Percentiles rank a stretch among this genome's conserved stretches.
Evolutionary conservation across 208 protist species (phyloP).

Genomic region (Tritrichomonas foetus): DNA sequence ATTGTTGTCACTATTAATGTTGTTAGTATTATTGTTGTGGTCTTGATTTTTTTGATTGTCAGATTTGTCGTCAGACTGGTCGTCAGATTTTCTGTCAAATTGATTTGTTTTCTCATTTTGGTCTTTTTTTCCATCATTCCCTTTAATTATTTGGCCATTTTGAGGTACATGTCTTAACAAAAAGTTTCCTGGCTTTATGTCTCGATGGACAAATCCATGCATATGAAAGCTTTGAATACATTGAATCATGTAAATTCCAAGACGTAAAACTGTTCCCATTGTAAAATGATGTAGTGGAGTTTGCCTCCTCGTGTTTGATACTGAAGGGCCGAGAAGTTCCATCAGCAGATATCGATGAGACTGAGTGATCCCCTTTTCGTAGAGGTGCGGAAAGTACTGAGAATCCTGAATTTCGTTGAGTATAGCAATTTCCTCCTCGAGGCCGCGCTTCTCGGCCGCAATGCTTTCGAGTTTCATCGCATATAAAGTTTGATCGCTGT

Average conservation of each 20-base stretch:
- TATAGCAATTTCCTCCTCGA: not conserved
- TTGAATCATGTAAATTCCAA: not conserved
- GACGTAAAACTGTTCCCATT: not conserved
- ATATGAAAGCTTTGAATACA: not conserved
- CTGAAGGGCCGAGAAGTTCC: not conserved
- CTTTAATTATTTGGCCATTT: too few species aligned
- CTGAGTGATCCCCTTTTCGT: not conserved
- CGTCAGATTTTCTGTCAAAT: too few species aligned
- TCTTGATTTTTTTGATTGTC: too few species aligned
- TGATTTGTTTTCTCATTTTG: too few species aligned
- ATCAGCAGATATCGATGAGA: not conserved
- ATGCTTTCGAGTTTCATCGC: conserved; percentile 33
- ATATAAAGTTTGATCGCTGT: not conserved
- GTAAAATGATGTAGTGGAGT: not conserved
- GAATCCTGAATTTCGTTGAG: not conserved
- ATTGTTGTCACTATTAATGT: too few species aligned
- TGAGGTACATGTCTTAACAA: not conserved
- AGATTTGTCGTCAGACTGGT: too few species aligned
- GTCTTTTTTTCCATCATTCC: too few species aligned
- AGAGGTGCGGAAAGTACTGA: not conserved
- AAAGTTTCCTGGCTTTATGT: conserved; percentile 1
- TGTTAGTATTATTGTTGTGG: too few species aligned
- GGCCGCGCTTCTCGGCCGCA: not conserved
- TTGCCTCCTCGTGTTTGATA: not conserved
- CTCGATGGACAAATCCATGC: not conserved